These are phyloP conservation scores for Populus tremula DNA, from an alignment of 345 rosid species.

Conservation along the genomic window DNA sequence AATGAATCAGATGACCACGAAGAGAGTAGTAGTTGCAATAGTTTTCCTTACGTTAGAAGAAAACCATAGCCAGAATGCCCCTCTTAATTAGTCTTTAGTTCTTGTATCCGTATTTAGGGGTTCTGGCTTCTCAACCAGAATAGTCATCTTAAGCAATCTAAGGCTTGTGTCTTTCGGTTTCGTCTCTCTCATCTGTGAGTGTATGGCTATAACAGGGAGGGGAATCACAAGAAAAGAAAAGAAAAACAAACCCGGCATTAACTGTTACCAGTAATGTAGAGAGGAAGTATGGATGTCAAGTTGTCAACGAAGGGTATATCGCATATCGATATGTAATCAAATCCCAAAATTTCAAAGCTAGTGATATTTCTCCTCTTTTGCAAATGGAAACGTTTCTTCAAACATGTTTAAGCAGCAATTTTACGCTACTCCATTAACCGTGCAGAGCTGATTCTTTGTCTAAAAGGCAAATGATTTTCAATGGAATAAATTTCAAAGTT, in stretches of 20 bases:
- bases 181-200: slow-evolving; percentile 21
- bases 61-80: slow-evolving; percentile 42
- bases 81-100: slow-evolving; percentile 4
- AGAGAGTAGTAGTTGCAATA: slow-evolving; percentile 76
- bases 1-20: slow-evolving; percentile 56
- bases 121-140: slow-evolving; percentile 33
- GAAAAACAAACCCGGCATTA: slow-evolving; percentile 16
- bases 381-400: neutral
- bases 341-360: slow-evolving; percentile 6
- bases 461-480: slow-evolving; percentile 29
- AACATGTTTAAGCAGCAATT: neutral
- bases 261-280: slow-evolving; percentile 18
- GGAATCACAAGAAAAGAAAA: slow-evolving; percentile 10
- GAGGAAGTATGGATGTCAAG: slow-evolving; percentile 17
- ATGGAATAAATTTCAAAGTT: slow-evolving; percentile 16
- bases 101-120: neutral
- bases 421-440: slow-evolving; percentile 3
- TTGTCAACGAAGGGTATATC: neutral
- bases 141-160: slow-evolving; percentile 30
- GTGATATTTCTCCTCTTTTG: slow-evolving; percentile 2
- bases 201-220: slow-evolving; percentile 18
- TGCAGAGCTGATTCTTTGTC: slow-evolving; percentile 17
- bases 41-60: slow-evolving; percentile 52
- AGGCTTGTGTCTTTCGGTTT: slow-evolving; percentile 26
- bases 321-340: slow-evolving; percentile 10